Base-by-base conservation (phyloP, 1,284 basidiomycete species). In the Cryptococcus amylolentus region DNA sequence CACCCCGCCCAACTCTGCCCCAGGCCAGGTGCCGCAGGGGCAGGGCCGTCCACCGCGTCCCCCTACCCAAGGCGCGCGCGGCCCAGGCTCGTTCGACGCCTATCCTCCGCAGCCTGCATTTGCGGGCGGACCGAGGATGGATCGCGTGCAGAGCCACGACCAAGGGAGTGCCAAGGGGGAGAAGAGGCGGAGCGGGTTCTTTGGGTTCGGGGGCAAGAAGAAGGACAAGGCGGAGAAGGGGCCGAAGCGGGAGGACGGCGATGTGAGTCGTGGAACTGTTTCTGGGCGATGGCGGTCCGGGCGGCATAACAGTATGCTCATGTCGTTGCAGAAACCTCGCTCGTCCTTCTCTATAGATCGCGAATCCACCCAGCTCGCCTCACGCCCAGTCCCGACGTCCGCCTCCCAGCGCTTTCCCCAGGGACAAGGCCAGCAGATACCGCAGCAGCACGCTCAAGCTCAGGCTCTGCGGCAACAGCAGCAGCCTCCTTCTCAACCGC, bases 181-280 rank as follows among this genome's bases (percentile, higher is more conserved):
- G 48, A 67, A 69, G 55, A 44, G 68, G 49, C 43, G 65, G 41
- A 68, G 66, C 52, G 67, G 68, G 12, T 65, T 72, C 55, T 70
- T 70, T 55, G 67, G 68, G 8, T 55, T 72, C n/a, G 66, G 67
- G 20, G 54, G 64, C 27, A 66, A 70, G 52, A 60, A 69, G 37
- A 68, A 71, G 54, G 61, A 71, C 12, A 66, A 78, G 51, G 41
- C 7, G 55, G 58, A 61, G 38, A 18, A 69, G 46, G 54, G 51
- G 18, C 54, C 55, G 27, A 56, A 61, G 42, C 56, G 52, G 44
- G 60, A 64, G 20, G 46, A 58, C 46, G 51, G 54, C 35, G 63
- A 61, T 46, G 63, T 60, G 51, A 56, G 57, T 61, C 31, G 2
- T 41, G 35, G 8, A 5, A 26, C 23, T 27, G 18, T 16, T 45